Percentiles rank a stretch among this genome's conserved stretches.
Evolutionary conservation across 2,329 filamentous ascomycete genomes (phyloP).

Genomic region (Colletotrichum cordylinicola): DNA sequence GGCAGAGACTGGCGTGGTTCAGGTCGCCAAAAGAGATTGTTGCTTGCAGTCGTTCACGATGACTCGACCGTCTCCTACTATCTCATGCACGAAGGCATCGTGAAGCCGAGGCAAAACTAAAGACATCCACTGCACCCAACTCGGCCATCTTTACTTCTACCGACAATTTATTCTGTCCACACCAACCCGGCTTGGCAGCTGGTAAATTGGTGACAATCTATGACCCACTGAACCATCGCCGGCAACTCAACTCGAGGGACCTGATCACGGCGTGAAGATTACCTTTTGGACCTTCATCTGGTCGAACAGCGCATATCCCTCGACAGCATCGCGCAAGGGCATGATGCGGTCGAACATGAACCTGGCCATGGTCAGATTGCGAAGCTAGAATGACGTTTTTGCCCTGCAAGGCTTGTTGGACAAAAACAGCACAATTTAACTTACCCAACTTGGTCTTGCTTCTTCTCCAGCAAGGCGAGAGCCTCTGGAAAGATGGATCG

Average conservation of each 20-base stretch:
- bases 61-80: slow-evolving; percentile 89
- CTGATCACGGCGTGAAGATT: slow-evolving; percentile 60
- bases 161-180: not conserved
- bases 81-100: slow-evolving; percentile 83
- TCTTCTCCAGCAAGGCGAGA: slow-evolving; percentile 67
- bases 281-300: slow-evolving; percentile 78
- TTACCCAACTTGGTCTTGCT: slow-evolving; percentile 71
- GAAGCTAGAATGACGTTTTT: not conserved
- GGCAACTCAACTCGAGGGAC: not conserved
- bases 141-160: not conserved
- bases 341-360: slow-evolving; percentile 82
- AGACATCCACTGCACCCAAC: not conserved
- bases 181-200: not conserved
- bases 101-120: slow-evolving; percentile 84
- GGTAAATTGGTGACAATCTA: not conserved
- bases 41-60: slow-evolving; percentile 78
- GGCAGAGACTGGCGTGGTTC: slow-evolving; percentile 48
- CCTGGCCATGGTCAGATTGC: slow-evolving; percentile 39
- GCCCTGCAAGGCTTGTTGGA: not conserved
- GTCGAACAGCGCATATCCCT: slow-evolving; percentile 76
- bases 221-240: not conserved
- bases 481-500: slow-evolving; percentile 72
- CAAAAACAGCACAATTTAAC: slow-evolving; percentile 25
- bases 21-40: slow-evolving; percentile 67
- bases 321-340: slow-evolving; percentile 69